phyloP scores from a whole-genome alignment of 2,329 filamentous ascomycete species.

The Alternaria solani region DNA sequence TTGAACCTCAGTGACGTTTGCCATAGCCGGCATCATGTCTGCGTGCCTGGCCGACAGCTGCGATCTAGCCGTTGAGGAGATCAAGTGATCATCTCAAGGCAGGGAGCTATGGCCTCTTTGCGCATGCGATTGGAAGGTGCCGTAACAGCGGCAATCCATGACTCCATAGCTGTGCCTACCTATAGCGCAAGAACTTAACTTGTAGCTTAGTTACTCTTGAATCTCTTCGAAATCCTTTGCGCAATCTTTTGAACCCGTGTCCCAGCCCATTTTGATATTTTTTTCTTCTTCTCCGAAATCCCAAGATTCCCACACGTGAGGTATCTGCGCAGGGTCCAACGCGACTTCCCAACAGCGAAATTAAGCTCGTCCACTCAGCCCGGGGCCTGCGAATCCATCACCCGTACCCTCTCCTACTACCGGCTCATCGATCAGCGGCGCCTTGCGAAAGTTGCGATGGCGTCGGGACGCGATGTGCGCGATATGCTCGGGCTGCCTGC shows the following conservation, averaged over 20 bases:
- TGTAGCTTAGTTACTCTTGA: conserved; percentile 1
- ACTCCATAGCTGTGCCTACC: conserved; percentile 20
- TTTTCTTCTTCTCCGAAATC: neutral
- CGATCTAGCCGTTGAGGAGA: conserved; percentile 6
- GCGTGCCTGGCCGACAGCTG: neutral
- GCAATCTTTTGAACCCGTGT: conserved; percentile 7
- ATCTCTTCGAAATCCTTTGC: conserved; percentile 5
- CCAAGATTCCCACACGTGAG: conserved; percentile 19
- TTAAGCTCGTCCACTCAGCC: conserved; percentile 29
- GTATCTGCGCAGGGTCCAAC: conserved; percentile 19
- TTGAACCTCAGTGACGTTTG: neutral
- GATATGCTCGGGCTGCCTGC: conserved; percentile 84
- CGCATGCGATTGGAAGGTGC: conserved; percentile 20
- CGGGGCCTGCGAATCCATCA: conserved; percentile 40
- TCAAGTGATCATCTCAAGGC: conserved; percentile 9
- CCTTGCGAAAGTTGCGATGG: conserved; percentile 40
- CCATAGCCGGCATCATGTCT: neutral
- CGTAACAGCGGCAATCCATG: conserved; percentile 24
- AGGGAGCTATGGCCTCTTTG: conserved; percentile 23
- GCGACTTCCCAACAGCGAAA: conserved; percentile 22
- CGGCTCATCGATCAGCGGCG: conserved; percentile 30
- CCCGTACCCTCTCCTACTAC: conserved; percentile 25
- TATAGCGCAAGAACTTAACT: conserved; percentile 17
- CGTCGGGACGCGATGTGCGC: conserved; percentile 71
- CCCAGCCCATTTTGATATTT: conserved; percentile 8